Evolutionary conservation across 2,329 filamentous ascomycete species (phyloP), one percentile per base, ranked within the genome.

Genomic region (Didymella arachidicola): DNA sequence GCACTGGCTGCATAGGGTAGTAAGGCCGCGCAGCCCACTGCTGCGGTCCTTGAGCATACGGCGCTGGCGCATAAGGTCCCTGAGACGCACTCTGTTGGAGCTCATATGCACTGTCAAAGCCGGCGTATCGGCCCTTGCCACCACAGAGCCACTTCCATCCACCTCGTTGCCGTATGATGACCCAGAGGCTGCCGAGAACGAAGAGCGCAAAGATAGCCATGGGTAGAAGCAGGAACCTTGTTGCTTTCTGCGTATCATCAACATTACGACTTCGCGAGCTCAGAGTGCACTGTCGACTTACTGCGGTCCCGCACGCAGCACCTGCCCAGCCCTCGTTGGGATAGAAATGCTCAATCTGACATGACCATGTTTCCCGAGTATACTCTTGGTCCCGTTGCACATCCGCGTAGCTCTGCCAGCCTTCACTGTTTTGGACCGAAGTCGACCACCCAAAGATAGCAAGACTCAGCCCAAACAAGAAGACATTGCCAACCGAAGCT

Each of bases 361-460:
- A 75, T 6, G 58, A 52, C 70, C 68, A 73, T 18, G 67, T 72
- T 53, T 75, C 72, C 32, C 64, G 64, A 4, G 70, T 71, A 12
- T 61, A 62, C 27, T 54, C 60, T 25, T 60, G 60, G 12, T 53
- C 63, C 26, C 29, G 50, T 2, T 49, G 59, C 22, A 66, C 58
- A 57, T 71, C 71, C 5, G 59, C 62, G 36, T 64, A 62, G 1
- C 45, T 47, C 42, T 57, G 44, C 71, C 70, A 72, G 7, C 56
- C 57, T 18, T 57, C 58, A 12, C 43, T 53, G 18, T 50, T 47
- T 34, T 73, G 67, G 7, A 71, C 27, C 4, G 55, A 64, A 7
- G 62, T 73, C 6, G 59, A 53, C 44, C 66, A 75, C 0, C 49
- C 68, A 44, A 73, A 58, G 2, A 68, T 53, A 0, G 54, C 72